Evolutionary conservation across 1,284 basidiomycete species (phyloP).

Genomic region (Heterobasidion annosum): DNA sequence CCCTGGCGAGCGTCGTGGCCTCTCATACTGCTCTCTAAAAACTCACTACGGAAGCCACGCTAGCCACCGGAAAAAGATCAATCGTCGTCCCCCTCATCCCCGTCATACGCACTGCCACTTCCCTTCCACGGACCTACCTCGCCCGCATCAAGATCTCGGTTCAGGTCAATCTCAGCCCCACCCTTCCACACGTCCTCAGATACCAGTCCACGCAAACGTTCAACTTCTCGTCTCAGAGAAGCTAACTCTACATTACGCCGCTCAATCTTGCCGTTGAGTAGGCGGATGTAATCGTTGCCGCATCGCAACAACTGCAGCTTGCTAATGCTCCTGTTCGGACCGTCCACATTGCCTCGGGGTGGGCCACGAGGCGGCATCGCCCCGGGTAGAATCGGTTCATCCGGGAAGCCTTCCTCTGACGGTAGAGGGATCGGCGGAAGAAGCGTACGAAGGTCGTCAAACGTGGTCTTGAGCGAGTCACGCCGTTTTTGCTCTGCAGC

Average conservation of each 20-base stretch:
- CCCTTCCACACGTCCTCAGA: conserved; percentile 17
- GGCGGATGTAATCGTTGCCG: conserved; percentile 80
- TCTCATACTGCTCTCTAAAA: too few species aligned
- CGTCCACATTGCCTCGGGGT: conserved; percentile 77
- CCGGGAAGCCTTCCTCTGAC: conserved; percentile 50
- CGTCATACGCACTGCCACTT: conserved; percentile 16
- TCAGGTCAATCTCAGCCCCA: conserved; percentile 21
- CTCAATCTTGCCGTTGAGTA: conserved; percentile 72
- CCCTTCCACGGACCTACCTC: conserved; percentile 17
- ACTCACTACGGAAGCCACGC: too few species aligned
- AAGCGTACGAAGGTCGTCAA: conserved; percentile 85
- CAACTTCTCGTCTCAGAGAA: conserved; percentile 61
- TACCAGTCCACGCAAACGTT: conserved; percentile 38
- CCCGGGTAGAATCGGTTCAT: conserved; percentile 69
- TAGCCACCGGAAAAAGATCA: neutral
- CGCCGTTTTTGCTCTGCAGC: conserved; percentile 95
- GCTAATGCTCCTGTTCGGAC: conserved; percentile 91
- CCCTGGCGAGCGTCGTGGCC: too few species aligned
- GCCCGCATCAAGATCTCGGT: conserved; percentile 22
- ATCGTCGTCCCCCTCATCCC: conserved; percentile 19
- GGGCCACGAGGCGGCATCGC: conserved; percentile 81
- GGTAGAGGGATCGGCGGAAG: conserved; percentile 85
- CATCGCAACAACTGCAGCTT: conserved; percentile 90
- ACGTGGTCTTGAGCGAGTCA: conserved; percentile 92
- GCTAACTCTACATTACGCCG: conserved; percentile 79